Evolutionary conservation across 1,284 basidiomycete species (phyloP).

Genomic region (Malassezia yamatoensis): DNA sequence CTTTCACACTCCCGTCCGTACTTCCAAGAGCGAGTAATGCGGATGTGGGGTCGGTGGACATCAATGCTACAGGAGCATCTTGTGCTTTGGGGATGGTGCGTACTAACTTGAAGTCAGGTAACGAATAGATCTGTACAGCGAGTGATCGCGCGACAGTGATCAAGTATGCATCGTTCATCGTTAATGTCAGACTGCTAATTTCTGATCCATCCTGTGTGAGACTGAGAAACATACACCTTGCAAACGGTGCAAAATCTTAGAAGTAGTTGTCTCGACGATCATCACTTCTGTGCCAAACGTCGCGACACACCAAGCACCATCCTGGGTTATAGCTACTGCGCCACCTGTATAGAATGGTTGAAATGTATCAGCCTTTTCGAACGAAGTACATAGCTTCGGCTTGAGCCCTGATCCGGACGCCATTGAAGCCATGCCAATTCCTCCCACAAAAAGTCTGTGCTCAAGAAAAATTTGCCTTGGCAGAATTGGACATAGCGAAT

Average conservation of each 20-base stretch:
- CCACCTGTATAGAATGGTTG: constrained; percentile 46
- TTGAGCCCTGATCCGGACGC: background rate
- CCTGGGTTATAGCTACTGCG: constrained; percentile 61
- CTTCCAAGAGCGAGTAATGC: constrained; percentile 87
- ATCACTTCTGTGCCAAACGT: constrained; percentile 77
- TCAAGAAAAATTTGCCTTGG: constrained; percentile 9
- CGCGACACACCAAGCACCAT: constrained; percentile 70
- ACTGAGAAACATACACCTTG: constrained; percentile 13
- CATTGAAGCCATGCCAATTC: background rate
- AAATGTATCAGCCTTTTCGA: constrained; percentile 23
- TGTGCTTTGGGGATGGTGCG: constrained; percentile 73
- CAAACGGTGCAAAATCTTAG: constrained; percentile 55
- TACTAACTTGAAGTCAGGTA: constrained; percentile 50
- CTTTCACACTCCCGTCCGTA: constrained; percentile 89
- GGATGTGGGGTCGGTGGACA: constrained; percentile 67
- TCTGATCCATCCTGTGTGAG: constrained; percentile 52
- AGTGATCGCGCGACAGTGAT: constrained; percentile 52
- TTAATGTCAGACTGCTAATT: constrained; percentile 51
- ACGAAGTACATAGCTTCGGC: constrained; percentile 26
- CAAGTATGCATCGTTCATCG: constrained; percentile 46
- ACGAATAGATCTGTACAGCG: constrained; percentile 52
- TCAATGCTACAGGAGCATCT: constrained; percentile 79
- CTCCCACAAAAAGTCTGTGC: constrained; percentile 6
- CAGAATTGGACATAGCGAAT: background rate
- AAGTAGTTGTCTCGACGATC: constrained; percentile 66